phyloP scores from a whole-genome alignment of 148 eudicot genomes.

The Tetragonia tetragonoides region DNA sequence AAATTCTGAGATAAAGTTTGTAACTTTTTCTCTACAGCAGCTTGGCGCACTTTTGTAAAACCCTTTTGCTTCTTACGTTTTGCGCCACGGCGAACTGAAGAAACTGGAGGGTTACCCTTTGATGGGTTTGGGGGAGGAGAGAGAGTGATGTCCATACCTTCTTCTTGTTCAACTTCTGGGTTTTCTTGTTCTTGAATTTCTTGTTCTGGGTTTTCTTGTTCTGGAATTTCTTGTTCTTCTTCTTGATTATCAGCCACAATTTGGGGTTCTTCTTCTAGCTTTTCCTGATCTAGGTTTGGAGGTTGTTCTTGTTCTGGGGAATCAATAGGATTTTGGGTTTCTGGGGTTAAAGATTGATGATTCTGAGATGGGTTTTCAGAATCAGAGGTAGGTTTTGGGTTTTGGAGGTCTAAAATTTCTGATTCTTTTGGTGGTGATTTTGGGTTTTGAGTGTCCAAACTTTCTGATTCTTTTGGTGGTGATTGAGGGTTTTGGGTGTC shows the following conservation, averaged over 20 bases:
- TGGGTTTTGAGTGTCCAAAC: conserved; percentile 14
- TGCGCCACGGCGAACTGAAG: conserved; percentile 22
- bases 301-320: background rate
- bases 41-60: conserved; percentile 11
- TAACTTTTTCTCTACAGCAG: conserved; percentile 44
- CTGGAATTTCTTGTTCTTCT: conserved; percentile 21
- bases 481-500: conserved; percentile 19
- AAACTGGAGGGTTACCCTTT: conserved; percentile 17
- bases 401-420: background rate
- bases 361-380: conserved; percentile 12
- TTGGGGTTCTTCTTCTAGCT: conserved; percentile 12
- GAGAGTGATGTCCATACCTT: conserved; percentile 10
- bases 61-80: conserved; percentile 40
- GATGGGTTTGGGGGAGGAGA: conserved; percentile 17
- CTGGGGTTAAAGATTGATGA: conserved; percentile 10
- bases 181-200: conserved; percentile 14
- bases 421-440: conserved; percentile 12
- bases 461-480: no score
- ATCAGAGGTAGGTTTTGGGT: conserved; percentile 23
- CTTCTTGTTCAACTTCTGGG: conserved; percentile 25
- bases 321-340: conserved; percentile 8
- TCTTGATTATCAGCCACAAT: conserved; percentile 12
- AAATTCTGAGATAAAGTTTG: conserved; percentile 34
- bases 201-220: conserved; percentile 18
- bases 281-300: conserved; percentile 4